Percentiles rank a stretch among this genome's conserved stretches.
These are phyloP conservation scores for Scheffersomyces cryptocercus DNA, from an alignment of 1,139 yeast genomes.

Conservation along the genomic window DNA sequence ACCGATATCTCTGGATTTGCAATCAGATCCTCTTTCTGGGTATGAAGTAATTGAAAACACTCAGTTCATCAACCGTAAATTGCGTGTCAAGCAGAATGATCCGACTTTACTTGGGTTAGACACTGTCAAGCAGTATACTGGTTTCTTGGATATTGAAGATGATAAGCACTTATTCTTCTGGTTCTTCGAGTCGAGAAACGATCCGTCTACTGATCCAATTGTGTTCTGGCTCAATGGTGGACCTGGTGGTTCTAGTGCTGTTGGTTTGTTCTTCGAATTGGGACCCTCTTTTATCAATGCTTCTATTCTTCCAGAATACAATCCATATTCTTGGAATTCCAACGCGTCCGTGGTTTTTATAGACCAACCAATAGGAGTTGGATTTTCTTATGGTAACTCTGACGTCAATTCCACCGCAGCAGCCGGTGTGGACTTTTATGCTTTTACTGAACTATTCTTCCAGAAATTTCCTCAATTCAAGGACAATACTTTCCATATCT, in stretches of 20 bases:
- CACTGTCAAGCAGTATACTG: conserved; percentile 7
- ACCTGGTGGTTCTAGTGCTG: conserved; percentile 47
- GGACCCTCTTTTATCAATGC: conserved; percentile 43
- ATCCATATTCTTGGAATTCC: conserved; percentile 45
- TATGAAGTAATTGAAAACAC: conserved; percentile 32
- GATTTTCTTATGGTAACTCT: conserved; percentile 53
- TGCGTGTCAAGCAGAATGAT: conserved; percentile 51
- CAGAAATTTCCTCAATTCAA: conserved; percentile 17
- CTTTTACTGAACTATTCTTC: conserved; percentile 40
- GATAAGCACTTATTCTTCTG: conserved; percentile 38
- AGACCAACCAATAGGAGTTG: conserved; percentile 49
- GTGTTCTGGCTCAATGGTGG: conserved; percentile 51
- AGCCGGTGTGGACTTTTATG: conserved; percentile 76
- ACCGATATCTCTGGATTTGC: too few species aligned
- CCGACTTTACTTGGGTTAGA: conserved; percentile 1
- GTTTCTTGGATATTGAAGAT: conserved; percentile 6
- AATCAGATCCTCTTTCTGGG: too few species aligned
- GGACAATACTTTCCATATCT: conserved; percentile 21
- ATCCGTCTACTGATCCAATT: conserved; percentile 45
- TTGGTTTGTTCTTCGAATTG: conserved; percentile 46
- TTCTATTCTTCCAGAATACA: conserved; percentile 36
- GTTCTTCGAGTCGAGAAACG: conserved; percentile 48
- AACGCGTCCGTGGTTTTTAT: conserved; percentile 48
- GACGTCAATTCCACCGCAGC: conserved; percentile 52
- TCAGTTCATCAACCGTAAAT: conserved; percentile 53